Percentiles rank a stretch among this genome's conserved stretches.
These are phyloP conservation scores for Diplodia scrobiculata DNA, from an alignment of 2,329 filamentous ascomycete species.

Conservation along the genomic window DNA sequence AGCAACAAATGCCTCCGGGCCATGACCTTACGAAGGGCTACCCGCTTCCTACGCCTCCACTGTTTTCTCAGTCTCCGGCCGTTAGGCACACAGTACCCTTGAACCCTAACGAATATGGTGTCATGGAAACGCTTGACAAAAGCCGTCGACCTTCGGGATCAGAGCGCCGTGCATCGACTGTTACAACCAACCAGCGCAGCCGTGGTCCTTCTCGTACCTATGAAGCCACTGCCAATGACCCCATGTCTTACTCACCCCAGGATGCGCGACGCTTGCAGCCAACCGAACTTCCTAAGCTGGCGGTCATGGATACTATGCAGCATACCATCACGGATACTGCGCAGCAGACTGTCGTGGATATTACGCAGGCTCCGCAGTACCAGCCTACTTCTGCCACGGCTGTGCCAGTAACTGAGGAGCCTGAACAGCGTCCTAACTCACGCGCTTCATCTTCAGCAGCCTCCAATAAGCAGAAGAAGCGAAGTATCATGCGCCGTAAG, in stretches of 20 bases:
- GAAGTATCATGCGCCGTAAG: neutral
- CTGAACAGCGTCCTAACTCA: neutral
- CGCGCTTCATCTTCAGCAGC: neutral
- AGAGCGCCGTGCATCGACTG: neutral
- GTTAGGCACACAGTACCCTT: neutral
- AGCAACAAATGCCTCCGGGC: neutral
- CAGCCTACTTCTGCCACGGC: neutral
- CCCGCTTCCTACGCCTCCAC: neutral
- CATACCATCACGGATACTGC: too few species aligned
- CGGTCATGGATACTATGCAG: neutral
- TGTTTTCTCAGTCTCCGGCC: neutral
- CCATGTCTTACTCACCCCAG: conserved; percentile 20
- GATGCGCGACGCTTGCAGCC: conserved; percentile 12
- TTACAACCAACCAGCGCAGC: neutral
- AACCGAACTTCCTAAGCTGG: neutral
- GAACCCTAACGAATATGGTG: neutral
- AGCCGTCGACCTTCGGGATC: neutral
- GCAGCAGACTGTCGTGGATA: too few species aligned
- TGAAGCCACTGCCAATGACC: neutral
- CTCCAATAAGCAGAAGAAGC: neutral
- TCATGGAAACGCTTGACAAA: neutral
- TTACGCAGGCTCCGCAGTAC: neutral
- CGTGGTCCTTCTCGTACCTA: conserved; percentile 17
- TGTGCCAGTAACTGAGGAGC: neutral
- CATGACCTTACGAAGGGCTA: neutral